phyloP scores from a whole-genome alignment of 805 yeast species.

The Yamadazyma phyllophila region DNA sequence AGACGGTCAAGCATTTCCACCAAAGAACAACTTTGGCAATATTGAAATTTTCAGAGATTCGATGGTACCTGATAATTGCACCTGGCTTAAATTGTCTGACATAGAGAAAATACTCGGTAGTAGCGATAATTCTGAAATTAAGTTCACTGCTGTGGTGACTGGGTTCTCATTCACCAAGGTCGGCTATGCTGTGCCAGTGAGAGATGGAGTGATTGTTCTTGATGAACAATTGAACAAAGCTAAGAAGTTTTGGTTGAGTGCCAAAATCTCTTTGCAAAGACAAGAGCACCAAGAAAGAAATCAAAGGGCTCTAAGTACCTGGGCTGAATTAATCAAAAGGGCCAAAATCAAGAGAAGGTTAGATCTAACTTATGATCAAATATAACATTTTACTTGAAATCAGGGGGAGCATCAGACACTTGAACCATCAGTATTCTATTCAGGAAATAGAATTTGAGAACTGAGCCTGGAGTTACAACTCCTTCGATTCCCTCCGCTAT shows the following conservation, averaged over 20 bases:
- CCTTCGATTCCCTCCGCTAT: slow-evolving; percentile 16
- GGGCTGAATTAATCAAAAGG: slow-evolving; percentile 15
- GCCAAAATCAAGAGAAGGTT: slow-evolving; percentile 18
- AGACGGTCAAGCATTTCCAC: slow-evolving; percentile 15
- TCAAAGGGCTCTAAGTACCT: slow-evolving; percentile 10
- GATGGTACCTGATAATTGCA: slow-evolving; percentile 32
- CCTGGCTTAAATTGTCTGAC: slow-evolving; percentile 24
- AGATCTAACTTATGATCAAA: slow-evolving; percentile 11
- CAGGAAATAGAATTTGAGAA: slow-evolving; percentile 14
- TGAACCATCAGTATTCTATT: slow-evolving; percentile 15
- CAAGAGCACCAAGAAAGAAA: slow-evolving; percentile 1
- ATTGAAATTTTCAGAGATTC: slow-evolving; percentile 25
- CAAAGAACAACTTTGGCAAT: slow-evolving; percentile 30
- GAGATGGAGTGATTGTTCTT: slow-evolving; percentile 27
- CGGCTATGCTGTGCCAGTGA: slow-evolving; percentile 26
- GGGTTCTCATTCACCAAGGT: slow-evolving; percentile 27
- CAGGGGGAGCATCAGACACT: slow-evolving; percentile 34
- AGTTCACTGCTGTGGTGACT: slow-evolving; percentile 30
- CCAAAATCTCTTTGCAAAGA: slow-evolving; percentile 14
- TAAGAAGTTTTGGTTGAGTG: slow-evolving; percentile 27
- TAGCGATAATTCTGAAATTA: slow-evolving; percentile 14
- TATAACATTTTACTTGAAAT: slow-evolving; percentile 20
- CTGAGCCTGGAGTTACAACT: slow-evolving; percentile 26
- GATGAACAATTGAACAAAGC: slow-evolving; percentile 14
- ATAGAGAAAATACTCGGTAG: slow-evolving; percentile 19